A percentile compares a stretch with the other conserved stretches of the same genome.
phyloP scores from a whole-genome alignment of 805 yeast species.

The Cephaloascus fragrans region DNA sequence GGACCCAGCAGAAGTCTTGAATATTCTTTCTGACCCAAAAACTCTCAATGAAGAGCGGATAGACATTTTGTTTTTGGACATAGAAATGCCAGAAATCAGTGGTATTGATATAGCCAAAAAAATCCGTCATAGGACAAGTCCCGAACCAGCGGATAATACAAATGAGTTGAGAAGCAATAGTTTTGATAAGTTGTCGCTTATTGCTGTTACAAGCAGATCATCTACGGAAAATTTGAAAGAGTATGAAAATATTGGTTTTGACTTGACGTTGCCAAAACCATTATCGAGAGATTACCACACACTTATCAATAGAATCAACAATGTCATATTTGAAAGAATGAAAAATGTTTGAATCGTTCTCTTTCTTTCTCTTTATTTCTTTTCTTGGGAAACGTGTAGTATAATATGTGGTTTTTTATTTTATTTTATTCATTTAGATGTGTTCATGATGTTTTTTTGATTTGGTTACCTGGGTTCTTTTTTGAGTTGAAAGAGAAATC shows the following conservation, averaged over 20 bases:
- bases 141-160: no score
- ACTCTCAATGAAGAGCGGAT: slow-evolving; percentile 4
- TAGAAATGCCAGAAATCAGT: slow-evolving; percentile 32
- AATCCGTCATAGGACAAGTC: no score
- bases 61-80: slow-evolving; percentile 29
- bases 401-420: not conserved
- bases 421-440: not conserved
- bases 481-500: no score
- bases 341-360: not conserved
- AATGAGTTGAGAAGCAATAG: not conserved
- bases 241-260: slow-evolving; percentile 26
- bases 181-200: slow-evolving; percentile 17
- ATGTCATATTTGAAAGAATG: not conserved
- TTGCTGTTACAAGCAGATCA: slow-evolving; percentile 31
- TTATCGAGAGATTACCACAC: slow-evolving; percentile 7
- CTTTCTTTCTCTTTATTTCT: no score
- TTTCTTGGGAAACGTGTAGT: not conserved
- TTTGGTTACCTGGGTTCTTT: no score
- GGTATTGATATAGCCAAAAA: slow-evolving; percentile 26
- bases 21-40: slow-evolving; percentile 6
- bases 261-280: slow-evolving; percentile 30
- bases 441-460: not conserved
- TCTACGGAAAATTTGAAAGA: slow-evolving; percentile 16
- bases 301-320: not conserved
- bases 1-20: slow-evolving; percentile 10